phyloP scores from a whole-genome alignment of 208 protist genomes.

The Trypanosoma cruzi region DNA sequence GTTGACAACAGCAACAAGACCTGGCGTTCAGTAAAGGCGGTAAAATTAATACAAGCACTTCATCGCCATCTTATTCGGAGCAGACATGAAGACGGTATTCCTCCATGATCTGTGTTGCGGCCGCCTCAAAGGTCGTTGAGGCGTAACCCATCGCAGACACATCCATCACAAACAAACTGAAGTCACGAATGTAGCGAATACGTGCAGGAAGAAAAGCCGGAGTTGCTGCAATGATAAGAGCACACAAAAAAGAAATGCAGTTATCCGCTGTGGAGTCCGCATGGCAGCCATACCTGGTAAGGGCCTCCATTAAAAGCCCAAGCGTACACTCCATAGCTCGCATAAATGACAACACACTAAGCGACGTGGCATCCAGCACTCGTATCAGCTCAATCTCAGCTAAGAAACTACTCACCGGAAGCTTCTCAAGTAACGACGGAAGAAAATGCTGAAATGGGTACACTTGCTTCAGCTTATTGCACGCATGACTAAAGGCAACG shows the following conservation, averaged over 20 bases:
- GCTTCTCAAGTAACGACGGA: neutral
- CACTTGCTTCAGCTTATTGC: neutral
- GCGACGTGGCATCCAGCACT: neutral
- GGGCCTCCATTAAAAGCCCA: neutral
- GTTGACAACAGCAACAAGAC: neutral
- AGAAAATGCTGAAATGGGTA: constrained; percentile 13
- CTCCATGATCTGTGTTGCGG: constrained; percentile 17
- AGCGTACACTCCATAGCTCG: constrained; percentile 17
- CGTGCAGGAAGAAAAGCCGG: constrained; percentile 10
- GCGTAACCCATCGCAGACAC: constrained; percentile 12
- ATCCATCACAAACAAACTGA: constrained; percentile 12
- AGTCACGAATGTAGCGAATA: constrained; percentile 9
- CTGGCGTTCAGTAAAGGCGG: neutral
- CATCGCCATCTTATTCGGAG: neutral
- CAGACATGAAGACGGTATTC: constrained; percentile 18
- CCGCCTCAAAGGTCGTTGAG: constrained; percentile 18
- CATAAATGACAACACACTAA: constrained; percentile 18
- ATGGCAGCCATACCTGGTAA: neutral
- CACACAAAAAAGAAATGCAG: constrained; percentile 7
- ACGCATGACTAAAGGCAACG: constrained; percentile 15
- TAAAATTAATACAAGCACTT: no score
- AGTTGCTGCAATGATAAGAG: neutral
- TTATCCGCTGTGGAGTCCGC: constrained; percentile 6
- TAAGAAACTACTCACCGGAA: neutral
- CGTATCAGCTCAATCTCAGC: neutral